Conservation (phyloP, 2,329 filamentous ascomycete genomes). For the Aspergillus candidus region DNA sequence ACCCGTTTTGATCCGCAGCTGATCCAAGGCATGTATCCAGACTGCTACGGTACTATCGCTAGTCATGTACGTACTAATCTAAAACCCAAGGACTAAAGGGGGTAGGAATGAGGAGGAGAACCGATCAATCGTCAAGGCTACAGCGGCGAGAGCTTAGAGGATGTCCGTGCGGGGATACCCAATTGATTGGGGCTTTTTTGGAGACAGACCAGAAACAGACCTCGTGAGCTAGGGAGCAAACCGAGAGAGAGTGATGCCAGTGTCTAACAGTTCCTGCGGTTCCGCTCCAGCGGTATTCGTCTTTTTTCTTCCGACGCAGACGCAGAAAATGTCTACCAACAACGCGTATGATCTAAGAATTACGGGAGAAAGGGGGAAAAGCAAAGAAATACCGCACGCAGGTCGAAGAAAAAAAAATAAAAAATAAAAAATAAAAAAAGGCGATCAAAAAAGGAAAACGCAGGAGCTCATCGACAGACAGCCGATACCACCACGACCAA, state of each 20-base stretch:
- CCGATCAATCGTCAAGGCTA: too few species aligned
- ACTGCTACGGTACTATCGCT: conserved; percentile 12
- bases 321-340: not conserved
- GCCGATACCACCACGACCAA: not conserved
- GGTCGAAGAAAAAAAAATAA: not conserved
- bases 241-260: conserved; percentile 10
- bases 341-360: not conserved
- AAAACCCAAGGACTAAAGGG: not conserved
- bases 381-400: conserved; percentile 13
- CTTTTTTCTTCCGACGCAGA: conserved; percentile 12
- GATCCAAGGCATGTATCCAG: conserved; percentile 9
- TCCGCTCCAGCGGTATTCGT: conserved; percentile 18
- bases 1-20: conserved; percentile 13
- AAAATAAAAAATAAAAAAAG: not conserved
- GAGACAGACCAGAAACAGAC: conserved; percentile 5
- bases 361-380: conserved; percentile 5
- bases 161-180: conserved; percentile 15
- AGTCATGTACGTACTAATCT: conserved; percentile 3
- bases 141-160: too few species aligned
- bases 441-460: not conserved
- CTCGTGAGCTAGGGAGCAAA: conserved; percentile 18
- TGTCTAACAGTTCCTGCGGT: conserved; percentile 21
- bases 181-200: not conserved
- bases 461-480: too few species aligned
- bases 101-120: too few species aligned